A percentile compares a stretch with the other conserved stretches of the same genome.
Evolutionary conservation across 208 protist genomes (phyloP).

Genomic region (Leishmania amazonensis): DNA sequence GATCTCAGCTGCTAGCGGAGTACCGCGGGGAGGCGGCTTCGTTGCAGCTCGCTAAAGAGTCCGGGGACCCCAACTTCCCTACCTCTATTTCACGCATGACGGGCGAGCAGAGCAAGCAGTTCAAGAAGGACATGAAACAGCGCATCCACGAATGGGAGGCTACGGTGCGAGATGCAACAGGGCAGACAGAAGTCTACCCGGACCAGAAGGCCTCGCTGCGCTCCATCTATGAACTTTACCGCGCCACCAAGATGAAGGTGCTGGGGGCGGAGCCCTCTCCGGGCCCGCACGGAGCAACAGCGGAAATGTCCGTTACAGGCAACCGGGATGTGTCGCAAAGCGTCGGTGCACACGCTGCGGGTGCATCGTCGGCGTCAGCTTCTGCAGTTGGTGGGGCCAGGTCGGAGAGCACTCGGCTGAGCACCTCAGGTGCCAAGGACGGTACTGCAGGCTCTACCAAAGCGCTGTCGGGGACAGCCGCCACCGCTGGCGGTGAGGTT

Average conservation of each 20-base stretch:
- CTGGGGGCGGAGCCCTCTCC: constrained; percentile 36
- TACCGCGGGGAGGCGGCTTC: constrained; percentile 81
- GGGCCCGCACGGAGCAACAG: constrained; percentile 4
- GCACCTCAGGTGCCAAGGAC: constrained; percentile 13
- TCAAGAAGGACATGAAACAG: constrained; percentile 90
- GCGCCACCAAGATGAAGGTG: constrained; percentile 66
- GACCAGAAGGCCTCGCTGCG: constrained; percentile 77
- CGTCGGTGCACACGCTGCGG: constrained; percentile 10
- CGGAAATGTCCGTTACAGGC: constrained; percentile 11
- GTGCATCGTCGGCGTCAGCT: constrained; percentile 10
- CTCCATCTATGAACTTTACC: constrained; percentile 89
- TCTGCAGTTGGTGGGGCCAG: constrained; percentile 6
- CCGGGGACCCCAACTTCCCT: constrained; percentile 38
- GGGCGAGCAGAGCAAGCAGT: constrained; percentile 56
- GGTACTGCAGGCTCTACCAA: not conserved
- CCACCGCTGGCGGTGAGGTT: not conserved
- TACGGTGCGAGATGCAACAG: constrained; percentile 62
- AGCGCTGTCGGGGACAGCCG: not conserved
- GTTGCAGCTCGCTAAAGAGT: constrained; percentile 57
- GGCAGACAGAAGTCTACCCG: constrained; percentile 57
- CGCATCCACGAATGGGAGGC: constrained; percentile 91
- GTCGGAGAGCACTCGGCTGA: constrained; percentile 16
- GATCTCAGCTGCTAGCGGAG: constrained; percentile 57
- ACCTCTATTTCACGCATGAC: constrained; percentile 55
- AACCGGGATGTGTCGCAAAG: constrained; percentile 24